These are phyloP conservation scores for Ustilago xerochloae DNA, from an alignment of 1,284 basidiomycete genomes.

Conservation along the genomic window DNA sequence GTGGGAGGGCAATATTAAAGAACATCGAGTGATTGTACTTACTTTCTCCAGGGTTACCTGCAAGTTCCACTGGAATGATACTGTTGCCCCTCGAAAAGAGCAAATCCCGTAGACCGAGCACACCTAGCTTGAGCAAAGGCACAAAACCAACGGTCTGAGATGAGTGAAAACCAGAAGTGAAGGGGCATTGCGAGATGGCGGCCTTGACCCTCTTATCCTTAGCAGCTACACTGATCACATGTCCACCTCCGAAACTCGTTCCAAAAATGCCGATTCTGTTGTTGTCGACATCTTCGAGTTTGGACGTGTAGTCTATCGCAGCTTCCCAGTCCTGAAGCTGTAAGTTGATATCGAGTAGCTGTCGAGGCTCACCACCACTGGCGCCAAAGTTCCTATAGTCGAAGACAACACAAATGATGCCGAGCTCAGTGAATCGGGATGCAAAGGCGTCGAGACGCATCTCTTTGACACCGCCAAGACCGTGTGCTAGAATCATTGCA, in stretches of 20 bases:
- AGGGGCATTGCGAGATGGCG: constrained; percentile 59
- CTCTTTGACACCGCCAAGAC: constrained; percentile 51
- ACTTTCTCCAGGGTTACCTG: constrained; percentile 50
- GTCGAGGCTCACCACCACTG: constrained; percentile 43
- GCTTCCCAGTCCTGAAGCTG: constrained; percentile 57
- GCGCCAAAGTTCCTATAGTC: constrained; percentile 57
- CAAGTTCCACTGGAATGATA: constrained; percentile 36
- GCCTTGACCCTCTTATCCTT: constrained; percentile 48
- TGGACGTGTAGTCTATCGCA: constrained; percentile 33
- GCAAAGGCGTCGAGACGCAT: constrained; percentile 53
- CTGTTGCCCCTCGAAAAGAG: constrained; percentile 32
- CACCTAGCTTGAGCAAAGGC: constrained; percentile 22
- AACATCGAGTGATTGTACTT: too few species aligned
- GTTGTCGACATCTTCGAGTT: constrained; percentile 42
- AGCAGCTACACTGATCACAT: constrained; percentile 54
- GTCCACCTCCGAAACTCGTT: constrained; percentile 58
- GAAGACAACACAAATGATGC: constrained; percentile 53
- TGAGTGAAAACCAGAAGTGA: constrained; percentile 51
- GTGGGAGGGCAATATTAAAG: too few species aligned
- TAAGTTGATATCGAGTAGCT: constrained; percentile 41
- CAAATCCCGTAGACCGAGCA: constrained; percentile 33
- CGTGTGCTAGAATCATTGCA: constrained; percentile 51
- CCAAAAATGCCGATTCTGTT: constrained; percentile 56
- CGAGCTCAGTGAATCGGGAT: constrained; percentile 35
- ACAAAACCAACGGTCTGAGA: constrained; percentile 21